A percentile compares a stretch with the other conserved stretches of the same genome.
Evolutionary conservation across 1,139 yeast species (phyloP).

Genomic region (Pichia norvegensis): DNA sequence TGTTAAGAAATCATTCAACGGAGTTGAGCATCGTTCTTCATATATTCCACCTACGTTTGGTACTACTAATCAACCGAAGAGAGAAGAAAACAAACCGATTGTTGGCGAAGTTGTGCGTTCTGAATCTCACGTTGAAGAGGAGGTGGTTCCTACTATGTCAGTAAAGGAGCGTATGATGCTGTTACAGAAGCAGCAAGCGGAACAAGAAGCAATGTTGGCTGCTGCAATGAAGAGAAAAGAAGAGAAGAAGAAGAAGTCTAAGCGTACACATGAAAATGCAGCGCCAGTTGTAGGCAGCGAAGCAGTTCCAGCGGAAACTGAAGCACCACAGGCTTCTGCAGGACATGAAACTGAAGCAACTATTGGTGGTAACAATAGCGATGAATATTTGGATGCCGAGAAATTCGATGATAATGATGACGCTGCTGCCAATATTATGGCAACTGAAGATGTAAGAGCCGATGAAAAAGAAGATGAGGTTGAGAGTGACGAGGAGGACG

Average conservation of each 20-base stretch:
- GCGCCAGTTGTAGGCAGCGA: constrained; percentile 1
- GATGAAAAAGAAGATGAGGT: constrained; percentile 36
- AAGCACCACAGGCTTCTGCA: too few species aligned
- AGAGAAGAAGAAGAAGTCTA: constrained; percentile 43
- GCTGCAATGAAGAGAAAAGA: constrained; percentile 52
- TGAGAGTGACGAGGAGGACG: constrained; percentile 31
- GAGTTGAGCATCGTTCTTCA: constrained; percentile 33
- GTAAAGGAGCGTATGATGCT: constrained; percentile 81
- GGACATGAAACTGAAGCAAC: too few species aligned
- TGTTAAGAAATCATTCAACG: constrained; percentile 33
- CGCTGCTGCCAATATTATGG: too few species aligned
- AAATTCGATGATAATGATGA: neutral
- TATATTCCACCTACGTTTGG: constrained; percentile 35
- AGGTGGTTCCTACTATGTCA: constrained; percentile 64
- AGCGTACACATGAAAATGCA: constrained; percentile 17
- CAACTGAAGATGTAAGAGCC: too few species aligned
- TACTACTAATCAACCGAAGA: constrained; percentile 10
- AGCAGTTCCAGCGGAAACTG: neutral
- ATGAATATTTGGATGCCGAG: neutral
- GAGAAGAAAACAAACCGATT: constrained; percentile 13
- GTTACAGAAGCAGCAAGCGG: constrained; percentile 73
- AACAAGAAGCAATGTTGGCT: constrained; percentile 69
- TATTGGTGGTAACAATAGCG: neutral
- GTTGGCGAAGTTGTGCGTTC: constrained; percentile 18
- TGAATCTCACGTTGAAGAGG: constrained; percentile 34